Conservation (phyloP, 345 rosid species). For the Toxicodendron radicans region DNA sequence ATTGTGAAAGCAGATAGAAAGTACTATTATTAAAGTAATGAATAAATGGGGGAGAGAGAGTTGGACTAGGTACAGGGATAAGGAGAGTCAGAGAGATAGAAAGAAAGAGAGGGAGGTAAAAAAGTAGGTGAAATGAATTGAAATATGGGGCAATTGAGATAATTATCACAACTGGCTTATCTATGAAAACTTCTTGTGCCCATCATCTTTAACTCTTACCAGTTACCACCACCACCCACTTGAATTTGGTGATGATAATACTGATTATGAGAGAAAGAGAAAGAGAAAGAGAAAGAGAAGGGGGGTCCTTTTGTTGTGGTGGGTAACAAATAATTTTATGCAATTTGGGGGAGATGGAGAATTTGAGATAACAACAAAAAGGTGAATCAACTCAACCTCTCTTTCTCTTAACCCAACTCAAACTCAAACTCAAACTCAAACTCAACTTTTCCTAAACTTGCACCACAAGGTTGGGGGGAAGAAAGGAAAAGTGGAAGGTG, state of each 20-base stretch:
- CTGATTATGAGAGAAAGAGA: conserved; percentile 13
- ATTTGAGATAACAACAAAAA: conserved; percentile 32
- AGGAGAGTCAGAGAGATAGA: conserved; percentile 14
- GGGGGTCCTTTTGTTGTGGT: conserved; percentile 22
- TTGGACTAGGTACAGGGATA: conserved; percentile 23
- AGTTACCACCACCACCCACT: conserved; percentile 44
- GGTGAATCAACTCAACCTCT: conserved; percentile 29
- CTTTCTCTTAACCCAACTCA: conserved; percentile 22
- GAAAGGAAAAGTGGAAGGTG: conserved; percentile 48
- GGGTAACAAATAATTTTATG: background rate
- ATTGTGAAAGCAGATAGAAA: background rate
- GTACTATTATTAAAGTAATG: too few species aligned
- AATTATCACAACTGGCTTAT: conserved; percentile 26
- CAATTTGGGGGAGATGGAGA: conserved; percentile 17
- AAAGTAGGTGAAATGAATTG: conserved; percentile 39
- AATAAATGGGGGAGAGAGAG: conserved; percentile 20
- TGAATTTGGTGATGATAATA: conserved; percentile 31
- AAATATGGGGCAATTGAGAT: background rate
- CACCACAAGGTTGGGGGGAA: conserved; percentile 37
- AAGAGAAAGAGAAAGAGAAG: background rate
- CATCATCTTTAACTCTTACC: conserved; percentile 38
- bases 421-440: too few species aligned
- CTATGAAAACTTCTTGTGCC: conserved; percentile 30
- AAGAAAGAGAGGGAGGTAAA: conserved; percentile 18
- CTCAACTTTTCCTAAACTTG: conserved; percentile 38